A percentile compares a stretch with the other conserved stretches of the same genome.
Evolutionary conservation across 2,329 filamentous ascomycete genomes (phyloP).

Genomic region (Sporothrix humicola): DNA sequence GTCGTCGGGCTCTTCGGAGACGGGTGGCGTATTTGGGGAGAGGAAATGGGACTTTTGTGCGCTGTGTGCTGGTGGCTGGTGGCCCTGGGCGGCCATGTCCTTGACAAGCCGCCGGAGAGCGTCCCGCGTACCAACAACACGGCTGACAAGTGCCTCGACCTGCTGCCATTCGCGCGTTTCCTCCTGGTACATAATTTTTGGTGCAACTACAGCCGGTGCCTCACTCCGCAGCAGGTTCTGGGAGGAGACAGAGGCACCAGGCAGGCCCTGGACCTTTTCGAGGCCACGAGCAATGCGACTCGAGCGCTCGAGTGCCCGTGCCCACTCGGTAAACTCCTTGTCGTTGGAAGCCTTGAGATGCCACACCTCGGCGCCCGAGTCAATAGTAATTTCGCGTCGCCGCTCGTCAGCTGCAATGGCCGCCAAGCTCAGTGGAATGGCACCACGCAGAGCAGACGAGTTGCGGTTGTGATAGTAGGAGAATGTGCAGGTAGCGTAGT

Average conservation of each 20-base stretch:
- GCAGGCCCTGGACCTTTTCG: constrained; percentile 45
- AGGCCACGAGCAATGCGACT: constrained; percentile 67
- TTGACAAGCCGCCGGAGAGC: constrained; percentile 84
- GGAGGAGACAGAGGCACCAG: background rate
- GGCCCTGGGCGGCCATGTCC: constrained; percentile 66
- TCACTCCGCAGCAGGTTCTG: constrained; percentile 14
- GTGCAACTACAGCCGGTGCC: constrained; percentile 40
- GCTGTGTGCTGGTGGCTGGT: background rate
- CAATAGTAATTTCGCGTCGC: constrained; percentile 89
- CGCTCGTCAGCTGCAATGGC: constrained; percentile 89
- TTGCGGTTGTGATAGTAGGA: constrained; percentile 97
- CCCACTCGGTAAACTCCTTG: constrained; percentile 89
- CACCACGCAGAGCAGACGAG: constrained; percentile 87
- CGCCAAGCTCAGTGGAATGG: constrained; percentile 88
- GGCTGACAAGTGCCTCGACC: constrained; percentile 83
- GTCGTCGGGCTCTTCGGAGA: constrained; percentile 58
- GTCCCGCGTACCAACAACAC: constrained; percentile 86
- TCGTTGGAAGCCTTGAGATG: constrained; percentile 83
- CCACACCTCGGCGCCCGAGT: constrained; percentile 97
- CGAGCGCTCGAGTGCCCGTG: constrained; percentile 80
- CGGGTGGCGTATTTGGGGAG: constrained; percentile 49
- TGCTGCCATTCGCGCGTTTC: constrained; percentile 87
- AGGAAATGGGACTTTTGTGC: constrained; percentile 44
- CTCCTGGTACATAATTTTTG: constrained; percentile 49
- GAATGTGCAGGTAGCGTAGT: constrained; percentile 90